phyloP scores from a whole-genome alignment of 495 filamentous ascomycete species.

The Daldinia decipiens region DNA sequence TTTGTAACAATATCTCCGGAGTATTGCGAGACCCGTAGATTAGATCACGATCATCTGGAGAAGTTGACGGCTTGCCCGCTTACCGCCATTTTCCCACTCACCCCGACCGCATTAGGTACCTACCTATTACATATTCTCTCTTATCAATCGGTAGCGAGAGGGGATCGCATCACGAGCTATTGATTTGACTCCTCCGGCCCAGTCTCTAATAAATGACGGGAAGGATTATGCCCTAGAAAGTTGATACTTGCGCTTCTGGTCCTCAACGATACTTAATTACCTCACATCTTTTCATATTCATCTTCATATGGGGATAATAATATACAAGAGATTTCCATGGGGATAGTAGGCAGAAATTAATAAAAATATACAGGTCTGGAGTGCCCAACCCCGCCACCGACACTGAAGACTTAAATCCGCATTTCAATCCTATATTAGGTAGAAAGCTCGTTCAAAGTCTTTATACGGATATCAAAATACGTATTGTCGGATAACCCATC shows the following conservation, averaged over 20 bases:
- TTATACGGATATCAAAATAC: slow-evolving; percentile 6
- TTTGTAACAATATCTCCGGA: slow-evolving; percentile 14
- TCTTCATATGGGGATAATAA: background rate
- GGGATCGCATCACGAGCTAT: slow-evolving; percentile 30
- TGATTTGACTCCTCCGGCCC: background rate
- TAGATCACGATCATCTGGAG: background rate
- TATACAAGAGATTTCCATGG: too few species aligned
- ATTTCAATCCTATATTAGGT: too few species aligned
- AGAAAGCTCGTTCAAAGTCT: too few species aligned
- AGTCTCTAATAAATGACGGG: background rate
- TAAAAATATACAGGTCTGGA: too few species aligned
- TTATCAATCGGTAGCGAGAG: slow-evolving; percentile 29
- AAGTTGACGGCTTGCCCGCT: slow-evolving; percentile 2
- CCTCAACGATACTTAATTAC: background rate
- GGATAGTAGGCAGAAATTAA: too few species aligned
- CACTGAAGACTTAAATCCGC: background rate
- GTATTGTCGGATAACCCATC: slow-evolving; percentile 22
- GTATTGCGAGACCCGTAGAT: slow-evolving; percentile 14
- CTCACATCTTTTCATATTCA: background rate
- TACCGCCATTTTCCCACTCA: slow-evolving; percentile 27
- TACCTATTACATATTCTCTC: slow-evolving; percentile 2
- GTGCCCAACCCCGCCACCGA: too few species aligned
- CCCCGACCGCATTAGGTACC: background rate
- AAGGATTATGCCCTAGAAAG: background rate
- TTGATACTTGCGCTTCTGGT: background rate